phyloP scores from a whole-genome alignment of 495 filamentous ascomycete species.

The Podospora tetraspora region DNA sequence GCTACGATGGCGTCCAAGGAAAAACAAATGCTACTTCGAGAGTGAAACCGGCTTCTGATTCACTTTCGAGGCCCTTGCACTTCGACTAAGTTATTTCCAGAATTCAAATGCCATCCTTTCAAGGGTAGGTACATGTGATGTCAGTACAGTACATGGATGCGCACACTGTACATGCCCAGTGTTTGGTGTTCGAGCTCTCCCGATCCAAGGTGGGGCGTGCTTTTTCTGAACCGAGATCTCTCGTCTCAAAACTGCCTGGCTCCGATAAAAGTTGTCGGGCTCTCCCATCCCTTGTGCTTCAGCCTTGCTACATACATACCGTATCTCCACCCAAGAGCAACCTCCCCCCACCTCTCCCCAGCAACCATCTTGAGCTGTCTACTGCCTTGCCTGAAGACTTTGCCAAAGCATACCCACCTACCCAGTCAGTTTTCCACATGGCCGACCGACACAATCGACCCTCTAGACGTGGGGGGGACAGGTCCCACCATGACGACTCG shows the following conservation, averaged over 20 bases:
- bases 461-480: conserved; percentile 25
- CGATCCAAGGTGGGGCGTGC: neutral
- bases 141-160: neutral
- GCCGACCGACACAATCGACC: conserved; percentile 23
- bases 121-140: neutral
- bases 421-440: conserved; percentile 18
- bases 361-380: neutral
- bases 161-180: neutral
- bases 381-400: neutral
- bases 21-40: no score
- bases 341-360: conserved; percentile 1
- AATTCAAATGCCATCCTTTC: neutral
- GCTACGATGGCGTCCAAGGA: no score
- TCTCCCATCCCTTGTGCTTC: neutral
- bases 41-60: no score
- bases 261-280: neutral
- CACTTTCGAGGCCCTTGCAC: no score
- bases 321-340: conserved; percentile 12
- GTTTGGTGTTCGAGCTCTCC: neutral
- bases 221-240: neutral
- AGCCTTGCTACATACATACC: conserved; percentile 18
- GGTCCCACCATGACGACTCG: conserved; percentile 19
- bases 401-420: neutral
- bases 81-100: no score
- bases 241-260: neutral